Conservation (phyloP, 2,329 filamentous ascomycete species). For the Aplosporella prunicola region DNA sequence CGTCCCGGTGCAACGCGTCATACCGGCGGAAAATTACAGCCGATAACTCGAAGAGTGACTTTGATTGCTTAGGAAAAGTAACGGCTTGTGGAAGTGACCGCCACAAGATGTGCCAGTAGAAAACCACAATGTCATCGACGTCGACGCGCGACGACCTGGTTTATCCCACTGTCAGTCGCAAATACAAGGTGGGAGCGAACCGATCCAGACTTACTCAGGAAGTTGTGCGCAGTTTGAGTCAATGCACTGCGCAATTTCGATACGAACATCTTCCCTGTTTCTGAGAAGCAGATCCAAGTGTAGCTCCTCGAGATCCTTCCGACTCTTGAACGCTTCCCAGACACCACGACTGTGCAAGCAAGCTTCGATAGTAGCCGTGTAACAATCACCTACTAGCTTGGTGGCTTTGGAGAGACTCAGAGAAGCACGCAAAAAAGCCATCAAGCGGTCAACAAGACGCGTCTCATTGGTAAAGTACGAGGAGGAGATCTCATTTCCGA, state of each 20-base stretch:
- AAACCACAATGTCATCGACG: constrained; percentile 21
- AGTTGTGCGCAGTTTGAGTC: constrained; percentile 23
- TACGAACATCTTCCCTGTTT: constrained; percentile 15
- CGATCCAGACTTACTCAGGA: constrained; percentile 3
- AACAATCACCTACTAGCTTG: constrained; percentile 14
- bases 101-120: constrained; percentile 27
- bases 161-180: no score
- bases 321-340: constrained; percentile 25
- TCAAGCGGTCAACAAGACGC: constrained; percentile 22
- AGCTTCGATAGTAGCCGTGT: constrained; percentile 26
- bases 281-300: constrained; percentile 24
- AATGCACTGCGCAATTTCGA: constrained; percentile 21
- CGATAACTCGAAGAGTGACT: constrained; percentile 27
- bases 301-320: constrained; percentile 17
- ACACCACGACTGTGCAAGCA: constrained; percentile 25
- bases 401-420: constrained; percentile 14
- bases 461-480: constrained; percentile 25
- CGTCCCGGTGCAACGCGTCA: constrained; percentile 25
- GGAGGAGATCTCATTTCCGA: constrained; percentile 21
- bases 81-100: constrained; percentile 21
- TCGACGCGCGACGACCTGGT: constrained; percentile 13
- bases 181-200: no score
- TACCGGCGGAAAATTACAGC: constrained; percentile 26
- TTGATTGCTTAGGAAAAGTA: constrained; percentile 18
- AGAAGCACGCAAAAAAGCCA: constrained; percentile 14